Evolutionary conservation across 805 yeast species (phyloP).

Genomic region (Teunomyces kruisii): DNA sequence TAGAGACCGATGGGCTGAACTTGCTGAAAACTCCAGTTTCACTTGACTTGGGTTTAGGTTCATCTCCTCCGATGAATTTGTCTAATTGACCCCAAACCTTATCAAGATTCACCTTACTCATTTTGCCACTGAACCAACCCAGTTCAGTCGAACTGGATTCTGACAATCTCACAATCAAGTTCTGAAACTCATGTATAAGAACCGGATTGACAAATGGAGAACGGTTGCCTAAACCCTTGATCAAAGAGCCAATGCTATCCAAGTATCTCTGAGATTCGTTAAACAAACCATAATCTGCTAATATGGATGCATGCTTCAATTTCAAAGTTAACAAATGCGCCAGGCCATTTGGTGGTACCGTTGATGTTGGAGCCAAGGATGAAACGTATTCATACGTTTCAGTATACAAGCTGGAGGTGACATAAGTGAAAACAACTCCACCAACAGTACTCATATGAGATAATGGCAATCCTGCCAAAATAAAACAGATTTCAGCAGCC

Average conservation of each 20-base stretch:
- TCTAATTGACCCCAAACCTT: slow-evolving; percentile 88
- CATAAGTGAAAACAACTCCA: slow-evolving; percentile 31
- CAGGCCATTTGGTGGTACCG: slow-evolving; percentile 38
- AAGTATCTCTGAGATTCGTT: slow-evolving; percentile 62
- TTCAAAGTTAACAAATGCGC: slow-evolving; percentile 61
- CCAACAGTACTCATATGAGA: slow-evolving; percentile 17
- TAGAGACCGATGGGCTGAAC: slow-evolving; percentile 67
- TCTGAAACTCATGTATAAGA: slow-evolving; percentile 30
- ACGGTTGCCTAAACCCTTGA: slow-evolving; percentile 29
- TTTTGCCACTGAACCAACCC: slow-evolving; percentile 69
- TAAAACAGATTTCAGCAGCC: slow-evolving; percentile 46
- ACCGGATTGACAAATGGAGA: slow-evolving; percentile 27
- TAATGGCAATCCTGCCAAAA: slow-evolving; percentile 48
- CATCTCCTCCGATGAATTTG: slow-evolving; percentile 87
- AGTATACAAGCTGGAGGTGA: slow-evolving; percentile 51
- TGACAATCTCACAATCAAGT: slow-evolving; percentile 46
- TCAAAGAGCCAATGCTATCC: slow-evolving; percentile 46
- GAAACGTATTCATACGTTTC: slow-evolving; percentile 68
- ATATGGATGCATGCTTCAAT: slow-evolving; percentile 61
- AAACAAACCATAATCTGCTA: slow-evolving; percentile 66
- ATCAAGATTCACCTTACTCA: slow-evolving; percentile 65
- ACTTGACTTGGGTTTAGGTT: slow-evolving; percentile 31
- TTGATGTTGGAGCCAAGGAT: slow-evolving; percentile 17
- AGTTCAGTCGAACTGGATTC: slow-evolving; percentile 44
- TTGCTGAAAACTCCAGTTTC: slow-evolving; percentile 66